Conservation (phyloP, 2,329 filamentous ascomycete species). For the Huntiella moniliformis region DNA sequence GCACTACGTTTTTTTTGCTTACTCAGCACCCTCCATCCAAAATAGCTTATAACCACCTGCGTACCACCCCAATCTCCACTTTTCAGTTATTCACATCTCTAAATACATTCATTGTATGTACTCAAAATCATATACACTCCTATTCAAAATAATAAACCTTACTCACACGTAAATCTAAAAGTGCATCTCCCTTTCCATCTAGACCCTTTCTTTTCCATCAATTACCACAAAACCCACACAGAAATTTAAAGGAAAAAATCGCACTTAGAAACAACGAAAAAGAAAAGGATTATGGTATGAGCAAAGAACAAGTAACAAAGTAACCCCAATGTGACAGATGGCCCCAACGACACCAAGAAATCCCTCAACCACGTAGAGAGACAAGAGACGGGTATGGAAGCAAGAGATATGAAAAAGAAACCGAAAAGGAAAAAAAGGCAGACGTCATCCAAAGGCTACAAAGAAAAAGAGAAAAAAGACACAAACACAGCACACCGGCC, state of each 20-base stretch:
- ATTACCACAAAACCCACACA: constrained; percentile 16
- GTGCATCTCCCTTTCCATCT: constrained; percentile 13
- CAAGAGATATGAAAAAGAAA: constrained; percentile 4
- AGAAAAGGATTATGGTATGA: constrained; percentile 12
- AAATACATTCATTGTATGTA: too few relatives aligned
- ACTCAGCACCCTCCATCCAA: too few relatives aligned
- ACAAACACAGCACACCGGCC: background rate
- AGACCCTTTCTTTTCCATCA: constrained; percentile 14
- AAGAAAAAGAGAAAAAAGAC: constrained; percentile 1
- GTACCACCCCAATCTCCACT: too few relatives aligned
- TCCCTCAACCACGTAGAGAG: background rate
- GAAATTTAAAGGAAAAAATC: constrained; percentile 11
- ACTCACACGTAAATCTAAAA: constrained; percentile 23
- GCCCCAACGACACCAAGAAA: too few relatives aligned
- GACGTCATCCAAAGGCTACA: constrained; percentile 10
- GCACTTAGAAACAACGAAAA: constrained; percentile 6
- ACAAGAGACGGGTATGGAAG: constrained; percentile 4
- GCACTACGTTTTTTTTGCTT: too few relatives aligned
- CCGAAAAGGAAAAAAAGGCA: constrained; percentile 3
- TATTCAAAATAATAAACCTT: constrained; percentile 2
- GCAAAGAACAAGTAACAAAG: constrained; percentile 11
- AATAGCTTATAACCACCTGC: too few relatives aligned
- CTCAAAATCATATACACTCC: too few relatives aligned
- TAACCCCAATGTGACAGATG: background rate
- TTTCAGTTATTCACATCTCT: too few relatives aligned